phyloP scores from a whole-genome alignment of 345 rosid genomes.

The Eucalyptus erythrocorys region DNA sequence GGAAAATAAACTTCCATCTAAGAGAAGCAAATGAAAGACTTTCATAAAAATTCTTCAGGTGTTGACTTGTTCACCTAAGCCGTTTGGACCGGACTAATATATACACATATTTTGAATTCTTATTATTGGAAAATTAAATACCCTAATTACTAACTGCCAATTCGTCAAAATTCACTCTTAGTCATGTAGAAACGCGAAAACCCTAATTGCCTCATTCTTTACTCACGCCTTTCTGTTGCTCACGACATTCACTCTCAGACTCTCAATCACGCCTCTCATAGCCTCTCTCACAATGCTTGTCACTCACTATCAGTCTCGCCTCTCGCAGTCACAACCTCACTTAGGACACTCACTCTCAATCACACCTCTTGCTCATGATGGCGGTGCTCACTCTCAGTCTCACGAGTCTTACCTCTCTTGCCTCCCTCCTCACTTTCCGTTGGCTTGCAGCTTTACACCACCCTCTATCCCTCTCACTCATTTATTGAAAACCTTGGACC shows the following conservation, averaged over 20 bases:
- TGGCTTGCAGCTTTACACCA: neutral
- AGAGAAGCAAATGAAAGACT: too few relatives aligned
- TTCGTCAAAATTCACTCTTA: neutral
- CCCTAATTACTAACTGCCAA: neutral
- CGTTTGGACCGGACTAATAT: neutral
- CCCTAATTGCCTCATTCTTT: neutral
- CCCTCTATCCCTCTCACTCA: neutral
- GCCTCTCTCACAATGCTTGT: neutral
- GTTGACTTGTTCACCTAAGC: neutral
- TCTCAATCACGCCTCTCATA: neutral
- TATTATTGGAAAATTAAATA: too few relatives aligned
- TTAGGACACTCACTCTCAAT: neutral
- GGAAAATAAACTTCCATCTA: too few relatives aligned
- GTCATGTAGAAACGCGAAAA: neutral
- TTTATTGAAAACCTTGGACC: too few relatives aligned
- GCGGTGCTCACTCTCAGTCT: neutral
- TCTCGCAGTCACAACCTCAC: neutral
- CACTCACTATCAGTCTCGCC: neutral
- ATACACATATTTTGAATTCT: too few relatives aligned
- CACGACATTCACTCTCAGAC: neutral
- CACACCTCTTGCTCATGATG: too few relatives aligned
- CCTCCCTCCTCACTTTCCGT: neutral
- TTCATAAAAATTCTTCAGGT: too few relatives aligned
- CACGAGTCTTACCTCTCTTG: neutral
- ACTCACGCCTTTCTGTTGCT: neutral